phyloP scores from a whole-genome alignment of 2,329 filamentous ascomycete genomes.

The Bipolaris oryzae region DNA sequence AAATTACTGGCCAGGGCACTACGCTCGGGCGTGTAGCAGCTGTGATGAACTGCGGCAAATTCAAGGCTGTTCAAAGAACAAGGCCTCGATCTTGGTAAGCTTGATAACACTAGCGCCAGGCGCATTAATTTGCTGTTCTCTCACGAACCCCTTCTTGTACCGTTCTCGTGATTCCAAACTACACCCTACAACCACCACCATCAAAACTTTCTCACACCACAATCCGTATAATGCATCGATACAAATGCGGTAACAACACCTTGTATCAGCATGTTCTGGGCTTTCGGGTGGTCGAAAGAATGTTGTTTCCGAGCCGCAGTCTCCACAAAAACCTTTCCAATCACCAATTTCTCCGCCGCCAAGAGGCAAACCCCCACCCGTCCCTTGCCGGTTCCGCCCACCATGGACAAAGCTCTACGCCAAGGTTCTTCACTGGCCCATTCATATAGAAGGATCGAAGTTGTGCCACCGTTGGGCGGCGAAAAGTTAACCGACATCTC shows the following conservation, averaged over 20 bases:
- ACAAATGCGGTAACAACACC: neutral
- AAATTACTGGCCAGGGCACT: neutral
- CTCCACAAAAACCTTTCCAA: constrained; percentile 17
- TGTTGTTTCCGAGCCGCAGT: neutral
- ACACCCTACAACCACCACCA: neutral
- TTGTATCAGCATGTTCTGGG: neutral
- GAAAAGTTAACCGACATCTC: too few relatives aligned
- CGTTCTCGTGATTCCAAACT: neutral
- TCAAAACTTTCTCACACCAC: neutral
- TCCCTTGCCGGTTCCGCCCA: constrained; percentile 16
- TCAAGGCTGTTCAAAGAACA: neutral
- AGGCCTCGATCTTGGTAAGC: neutral
- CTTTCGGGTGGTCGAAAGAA: neutral
- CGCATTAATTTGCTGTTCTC: neutral
- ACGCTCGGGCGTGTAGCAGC: neutral
- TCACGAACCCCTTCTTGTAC: neutral
- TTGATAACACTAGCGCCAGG: neutral
- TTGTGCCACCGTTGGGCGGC: constrained; percentile 12
- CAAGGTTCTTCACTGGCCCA: constrained; percentile 21
- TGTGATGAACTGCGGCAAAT: neutral
- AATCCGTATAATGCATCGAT: neutral
- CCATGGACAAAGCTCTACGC: constrained; percentile 17
- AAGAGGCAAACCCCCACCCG: constrained; percentile 14
- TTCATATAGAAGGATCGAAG: constrained; percentile 15
- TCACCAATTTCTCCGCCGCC: constrained; percentile 35